Evolutionary conservation across 495 filamentous ascomycete genomes (phyloP), one percentile per base, ranked within the genome.

Genomic region (Aspergillus mulundensis): DNA sequence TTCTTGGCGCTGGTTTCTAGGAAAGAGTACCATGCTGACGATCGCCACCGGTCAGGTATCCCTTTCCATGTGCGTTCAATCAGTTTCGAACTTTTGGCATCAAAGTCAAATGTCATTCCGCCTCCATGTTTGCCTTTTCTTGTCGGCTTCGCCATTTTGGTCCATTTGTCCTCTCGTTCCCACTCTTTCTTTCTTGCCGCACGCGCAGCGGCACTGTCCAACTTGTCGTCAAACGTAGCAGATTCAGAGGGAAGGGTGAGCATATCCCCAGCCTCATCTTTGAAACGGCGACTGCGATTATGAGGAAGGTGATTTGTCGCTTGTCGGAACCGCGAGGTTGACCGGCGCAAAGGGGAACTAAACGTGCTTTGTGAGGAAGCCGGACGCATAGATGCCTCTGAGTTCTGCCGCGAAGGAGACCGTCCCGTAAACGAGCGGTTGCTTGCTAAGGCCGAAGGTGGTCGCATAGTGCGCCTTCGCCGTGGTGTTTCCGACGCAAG

Each of bases 61-160:
- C 94, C 94, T 72, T 99, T 99, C 94, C 94, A 99, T 2, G 89
- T 91, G 25, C 94, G 82, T 53, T 90, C 86, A 44, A 97, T 87
- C 15, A 99, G 70, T 66, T 97, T 98, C 12, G 89, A 80, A 60
- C 89, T 88, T 43, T 77, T 83, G 14, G 82, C 84, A 69, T 96
- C 90, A 66, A 98, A 98, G 25, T 91, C 87, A 66, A 96, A 97
- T 24, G 83, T 80, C 84, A 90, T 94, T 19, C 91, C 93, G 28
- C 89, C 87, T 45, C 93, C 90, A 55, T 77, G 65, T 63, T 79
- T 65, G 51, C 52, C 74, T 57, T 72, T 77, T 30, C 66, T 71
- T 39, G 83, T 77, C 16, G 86, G 78, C 60, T 84, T 87, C 19
- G 93, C 95, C 94, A 99, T 99, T 70, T 92, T 95, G 42, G 86